phyloP scores from a whole-genome alignment of 78 protist genomes.

The Dictyostelium intermedium region DNA sequence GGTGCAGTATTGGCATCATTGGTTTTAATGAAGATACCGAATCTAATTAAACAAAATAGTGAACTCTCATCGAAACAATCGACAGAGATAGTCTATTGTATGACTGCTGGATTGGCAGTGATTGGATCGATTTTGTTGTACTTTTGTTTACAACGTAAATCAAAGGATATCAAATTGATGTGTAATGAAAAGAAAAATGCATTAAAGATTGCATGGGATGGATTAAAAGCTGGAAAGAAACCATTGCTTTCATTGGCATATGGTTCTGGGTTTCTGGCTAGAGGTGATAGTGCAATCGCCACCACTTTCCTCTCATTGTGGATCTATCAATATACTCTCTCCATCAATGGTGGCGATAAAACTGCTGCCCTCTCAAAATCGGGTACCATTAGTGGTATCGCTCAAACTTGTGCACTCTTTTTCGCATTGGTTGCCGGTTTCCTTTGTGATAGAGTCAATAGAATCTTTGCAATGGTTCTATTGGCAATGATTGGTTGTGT shows the following conservation, averaged over 20 bases:
- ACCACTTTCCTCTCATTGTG: constrained; percentile 71
- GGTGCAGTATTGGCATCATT: constrained; percentile 72
- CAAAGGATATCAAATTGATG: background rate
- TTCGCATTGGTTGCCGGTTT: constrained; percentile 58
- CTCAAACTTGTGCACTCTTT: constrained; percentile 59
- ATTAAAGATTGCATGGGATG: constrained; percentile 28
- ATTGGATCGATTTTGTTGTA: constrained; percentile 14
- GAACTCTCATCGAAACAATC: background rate
- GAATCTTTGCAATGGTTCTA: constrained; percentile 39
- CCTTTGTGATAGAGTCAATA: constrained; percentile 8
- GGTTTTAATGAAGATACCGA: constrained; percentile 53
- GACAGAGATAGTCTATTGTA: constrained; percentile 5
- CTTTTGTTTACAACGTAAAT: constrained; percentile 8
- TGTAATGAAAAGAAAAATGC: background rate
- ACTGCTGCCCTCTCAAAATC: constrained; percentile 32
- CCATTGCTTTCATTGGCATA: constrained; percentile 50
- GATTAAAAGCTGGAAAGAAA: constrained; percentile 44
- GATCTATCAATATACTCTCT: constrained; percentile 43
- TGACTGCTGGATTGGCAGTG: constrained; percentile 31
- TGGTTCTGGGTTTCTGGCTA: constrained; percentile 34
- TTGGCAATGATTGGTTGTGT: constrained; percentile 27
- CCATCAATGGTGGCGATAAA: constrained; percentile 56
- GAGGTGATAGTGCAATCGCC: constrained; percentile 64
- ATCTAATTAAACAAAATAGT: background rate
- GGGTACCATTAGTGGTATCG: constrained; percentile 67